These are phyloP conservation scores for Arthrobotrys musiformis DNA, from an alignment of 2,329 filamentous ascomycete genomes.

Conservation along the genomic window DNA sequence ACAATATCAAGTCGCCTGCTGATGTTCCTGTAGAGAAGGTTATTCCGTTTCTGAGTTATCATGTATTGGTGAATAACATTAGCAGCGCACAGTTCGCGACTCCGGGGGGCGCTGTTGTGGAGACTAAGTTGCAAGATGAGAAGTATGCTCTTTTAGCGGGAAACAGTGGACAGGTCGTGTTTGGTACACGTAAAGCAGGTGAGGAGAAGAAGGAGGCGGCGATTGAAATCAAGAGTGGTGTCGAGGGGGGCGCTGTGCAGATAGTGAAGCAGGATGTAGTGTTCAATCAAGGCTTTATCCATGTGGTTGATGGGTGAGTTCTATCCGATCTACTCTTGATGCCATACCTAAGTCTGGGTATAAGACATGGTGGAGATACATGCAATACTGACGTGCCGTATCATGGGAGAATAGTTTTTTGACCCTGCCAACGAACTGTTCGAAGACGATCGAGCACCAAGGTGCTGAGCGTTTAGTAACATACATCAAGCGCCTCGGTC, in stretches of 20 bases:
- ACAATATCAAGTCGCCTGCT: conserved; percentile 29
- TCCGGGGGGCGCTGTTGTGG: conserved; percentile 41
- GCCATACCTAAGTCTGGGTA: neutral
- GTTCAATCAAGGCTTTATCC: conserved; percentile 28
- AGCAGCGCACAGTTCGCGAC: conserved; percentile 18
- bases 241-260: conserved; percentile 1
- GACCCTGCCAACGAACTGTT: conserved; percentile 45
- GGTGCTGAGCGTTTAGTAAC: conserved; percentile 39
- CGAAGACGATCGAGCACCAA: conserved; percentile 41
- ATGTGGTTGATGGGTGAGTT: conserved; percentile 50
- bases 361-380: neutral
- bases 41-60: conserved; percentile 45
- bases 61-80: conserved; percentile 42
- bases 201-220: conserved; percentile 8
- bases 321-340: neutral
- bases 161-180: conserved; percentile 45
- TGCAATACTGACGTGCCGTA: neutral
- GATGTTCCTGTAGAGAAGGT: conserved; percentile 23
- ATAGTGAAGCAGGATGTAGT: conserved; percentile 37
- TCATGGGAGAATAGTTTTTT: conserved; percentile 6
- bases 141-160: conserved; percentile 30
- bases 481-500: conserved; percentile 39
- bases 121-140: conserved; percentile 28
- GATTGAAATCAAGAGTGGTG: conserved; percentile 42
- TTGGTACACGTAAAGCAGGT: conserved; percentile 1